Base-by-base conservation (phyloP, 1,284 basidiomycete species). In the Cryptococcus deneoformans region DNA sequence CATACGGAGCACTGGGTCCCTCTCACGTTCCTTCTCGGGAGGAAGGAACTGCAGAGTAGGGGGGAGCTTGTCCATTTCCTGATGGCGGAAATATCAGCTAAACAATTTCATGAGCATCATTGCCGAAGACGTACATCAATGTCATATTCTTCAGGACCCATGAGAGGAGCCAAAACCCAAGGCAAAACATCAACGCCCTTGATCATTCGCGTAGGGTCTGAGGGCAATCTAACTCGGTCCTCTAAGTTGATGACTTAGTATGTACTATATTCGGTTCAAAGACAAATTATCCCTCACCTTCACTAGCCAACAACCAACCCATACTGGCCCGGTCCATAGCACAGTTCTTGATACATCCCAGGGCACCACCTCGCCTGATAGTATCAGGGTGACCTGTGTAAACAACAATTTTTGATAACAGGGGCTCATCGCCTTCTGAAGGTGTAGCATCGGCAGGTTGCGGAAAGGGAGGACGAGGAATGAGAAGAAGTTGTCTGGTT, bases 121-220 rank as follows among this genome's bases (percentile, higher is more conserved):
- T 29, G 29, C 34, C 42, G 6, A 5, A 14, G 6, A 66, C 79
- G 57, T 63, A 89, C 90, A 64, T 95, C 92, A 2, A 93, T 81
- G 60, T 95, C 91, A 60, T 90, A 87, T 75, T 98, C 95, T 75
- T 97, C 93, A 1, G 92, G 89, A 5, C 94, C 94, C 61, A 94
- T 93, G 2, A 99, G 82, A 0, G 95, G 95, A 4, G 95, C 83
- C 1, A 99, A 81, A 9, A 99, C 81, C 67, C 86, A 88, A 0
- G 90, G 87, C 5, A 96, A 80, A 6, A 88, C 83, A 73, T 92
- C 88, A 50, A 95, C 85, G 1, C 91, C 91, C 7, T 88, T 86
- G 1, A 88, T 89, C 11, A 75, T 77, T 14, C 73, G 58, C 10
- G 59, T 57, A 0, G 70, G 66, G 60, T 76, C 71, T 0, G 74